Evolutionary conservation across 2,329 filamentous ascomycete species (phyloP).

Genomic region (Trematosphaeria pertusa): DNA sequence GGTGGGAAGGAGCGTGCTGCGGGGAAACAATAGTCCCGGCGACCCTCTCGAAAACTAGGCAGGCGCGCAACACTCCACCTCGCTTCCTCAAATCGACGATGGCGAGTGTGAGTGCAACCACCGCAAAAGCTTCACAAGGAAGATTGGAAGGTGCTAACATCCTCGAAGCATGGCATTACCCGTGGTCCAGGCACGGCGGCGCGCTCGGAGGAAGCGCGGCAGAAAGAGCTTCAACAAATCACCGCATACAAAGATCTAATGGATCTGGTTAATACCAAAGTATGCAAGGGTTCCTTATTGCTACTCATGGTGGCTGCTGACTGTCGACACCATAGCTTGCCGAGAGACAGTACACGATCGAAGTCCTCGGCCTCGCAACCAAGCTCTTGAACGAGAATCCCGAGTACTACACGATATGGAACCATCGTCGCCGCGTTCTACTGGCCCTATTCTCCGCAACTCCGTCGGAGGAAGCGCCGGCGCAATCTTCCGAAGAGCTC

Average conservation of each 20-base stretch:
- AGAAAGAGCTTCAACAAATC: constrained; percentile 78
- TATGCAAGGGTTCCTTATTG: constrained; percentile 38
- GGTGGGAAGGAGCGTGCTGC: constrained; percentile 32
- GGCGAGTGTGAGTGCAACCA: constrained; percentile 49
- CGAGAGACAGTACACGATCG: constrained; percentile 57
- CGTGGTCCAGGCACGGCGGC: constrained; percentile 62
- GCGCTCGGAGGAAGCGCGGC: constrained; percentile 72
- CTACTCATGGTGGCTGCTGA: constrained; percentile 3
- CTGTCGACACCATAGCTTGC: constrained; percentile 43
- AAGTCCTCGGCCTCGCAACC: constrained; percentile 72
- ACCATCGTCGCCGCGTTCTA: constrained; percentile 77
- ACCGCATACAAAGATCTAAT: constrained; percentile 76
- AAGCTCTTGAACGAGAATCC: constrained; percentile 78
- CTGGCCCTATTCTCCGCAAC: constrained; percentile 63
- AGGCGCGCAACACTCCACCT: constrained; percentile 13
- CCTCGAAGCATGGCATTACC: constrained; percentile 78
- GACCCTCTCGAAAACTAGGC: constrained; percentile 21
- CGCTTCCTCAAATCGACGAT: constrained; percentile 29
- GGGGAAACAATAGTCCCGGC: constrained; percentile 36
- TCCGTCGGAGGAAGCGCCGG: constrained; percentile 10
- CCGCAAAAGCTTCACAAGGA: not conserved
- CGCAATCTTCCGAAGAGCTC: constrained; percentile 54
- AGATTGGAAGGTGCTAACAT: constrained; percentile 22
- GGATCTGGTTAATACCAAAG: constrained; percentile 69
- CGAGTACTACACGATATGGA: constrained; percentile 92